These are phyloP conservation scores for Myxozyma mucilagina DNA, from an alignment of 805 yeast genomes.

Conservation along the genomic window DNA sequence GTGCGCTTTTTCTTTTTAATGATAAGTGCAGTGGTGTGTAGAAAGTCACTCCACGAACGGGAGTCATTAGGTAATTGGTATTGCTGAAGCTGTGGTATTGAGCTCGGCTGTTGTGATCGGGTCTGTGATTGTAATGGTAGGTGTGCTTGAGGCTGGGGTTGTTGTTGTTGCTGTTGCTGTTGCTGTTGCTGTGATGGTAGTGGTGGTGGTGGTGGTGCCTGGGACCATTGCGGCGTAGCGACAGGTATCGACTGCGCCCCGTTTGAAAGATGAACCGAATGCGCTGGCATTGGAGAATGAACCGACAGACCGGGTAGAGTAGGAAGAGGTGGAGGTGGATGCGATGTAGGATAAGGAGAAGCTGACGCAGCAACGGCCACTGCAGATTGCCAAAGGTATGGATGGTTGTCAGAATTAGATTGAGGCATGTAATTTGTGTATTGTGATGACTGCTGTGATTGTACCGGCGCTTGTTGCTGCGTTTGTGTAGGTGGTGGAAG, in stretches of 20 bases:
- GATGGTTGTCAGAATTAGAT: neutral
- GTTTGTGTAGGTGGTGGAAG: neutral
- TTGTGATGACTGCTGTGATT: neutral
- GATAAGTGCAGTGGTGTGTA: too few relatives aligned
- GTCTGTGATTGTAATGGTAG: neutral
- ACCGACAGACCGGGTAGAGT: too few relatives aligned
- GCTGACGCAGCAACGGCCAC: neutral
- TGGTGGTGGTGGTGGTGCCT: neutral
- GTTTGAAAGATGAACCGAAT: too few relatives aligned
- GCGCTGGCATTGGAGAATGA: too few relatives aligned
- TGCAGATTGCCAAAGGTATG: conserved; percentile 9
- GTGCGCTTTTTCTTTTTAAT: too few relatives aligned
- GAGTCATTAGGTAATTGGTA: neutral
- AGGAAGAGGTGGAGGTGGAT: neutral
- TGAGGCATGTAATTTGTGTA: neutral
- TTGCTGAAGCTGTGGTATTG: neutral
- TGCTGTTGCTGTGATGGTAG: neutral
- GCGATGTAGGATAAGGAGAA: neutral
- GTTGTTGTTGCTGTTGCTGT: neutral
- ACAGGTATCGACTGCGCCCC: too few relatives aligned
- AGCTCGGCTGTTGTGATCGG: neutral
- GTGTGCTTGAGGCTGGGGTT: neutral
- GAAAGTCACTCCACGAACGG: too few relatives aligned
- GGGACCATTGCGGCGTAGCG: too few relatives aligned
- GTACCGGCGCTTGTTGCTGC: too few relatives aligned